Evolutionary conservation across 345 rosid genomes (phyloP), one percentile per base, ranked within the genome.

Genomic region (Camelina sativa): DNA sequence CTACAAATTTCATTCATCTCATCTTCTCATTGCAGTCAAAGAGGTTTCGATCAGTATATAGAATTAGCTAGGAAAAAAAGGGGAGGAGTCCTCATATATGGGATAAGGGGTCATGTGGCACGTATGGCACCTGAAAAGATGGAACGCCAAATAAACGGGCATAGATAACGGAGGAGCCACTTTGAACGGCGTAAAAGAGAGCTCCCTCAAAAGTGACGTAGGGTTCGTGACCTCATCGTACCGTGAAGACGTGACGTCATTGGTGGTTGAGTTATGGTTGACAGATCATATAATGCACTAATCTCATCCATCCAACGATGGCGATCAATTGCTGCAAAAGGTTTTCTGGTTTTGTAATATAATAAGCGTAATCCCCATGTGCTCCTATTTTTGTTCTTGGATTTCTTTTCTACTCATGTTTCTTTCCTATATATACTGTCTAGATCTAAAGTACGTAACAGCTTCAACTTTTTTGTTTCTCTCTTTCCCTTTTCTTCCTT

Each of bases 41-140:
- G 52, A 41, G 62, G 69, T 38, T 60, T 48, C 15, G 57, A 32
- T 13, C 35, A 69, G 34, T 38, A 57, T 38, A 57, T 44, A 15
- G 64, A 28, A 4, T 7, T 34, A 12, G n/a, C 30, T 56, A 15
- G 41, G 41, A 55, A 41, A 38, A n/a, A 32, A 37, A 40, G 10
- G 43, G 43, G 43, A 40, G 41, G 12, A 38, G 43, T 4, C 11
- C 12, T 15, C 66, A 28, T 28, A 28, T 17, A 22, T 20, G 22
- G 22, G 22, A 20, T 20, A 32, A 37, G 3, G 10, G 11, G 10
- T 58, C 64, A 73, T n/a, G 62, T 73, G 77, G 47, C 65, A 65
- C 64, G 52, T 34, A 34, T 34, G 43, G 74, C 56, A 67, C 74
- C 79, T 75, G 74, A 75, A 62, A 59, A 28, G 54, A 17, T 75